Conservation (phyloP, 2,329 filamentous ascomycete genomes). For the Zymoseptoria crescenta region DNA sequence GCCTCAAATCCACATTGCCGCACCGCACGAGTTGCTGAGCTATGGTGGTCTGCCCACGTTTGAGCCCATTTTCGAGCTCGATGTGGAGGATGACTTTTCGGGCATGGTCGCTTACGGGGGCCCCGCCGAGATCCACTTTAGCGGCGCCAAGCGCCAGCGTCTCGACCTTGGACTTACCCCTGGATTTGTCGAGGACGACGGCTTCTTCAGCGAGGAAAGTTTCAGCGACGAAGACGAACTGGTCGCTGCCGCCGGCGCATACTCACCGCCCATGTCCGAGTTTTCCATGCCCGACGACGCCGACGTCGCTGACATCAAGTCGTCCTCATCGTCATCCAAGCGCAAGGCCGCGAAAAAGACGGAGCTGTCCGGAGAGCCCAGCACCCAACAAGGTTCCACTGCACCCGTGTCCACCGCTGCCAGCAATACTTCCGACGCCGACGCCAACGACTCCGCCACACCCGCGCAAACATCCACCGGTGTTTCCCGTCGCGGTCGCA, state of each 20-base stretch:
- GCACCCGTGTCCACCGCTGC: constrained; percentile 38
- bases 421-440: constrained; percentile 19
- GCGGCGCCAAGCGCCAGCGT: constrained; percentile 63
- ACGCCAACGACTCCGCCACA: constrained; percentile 21
- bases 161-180: constrained; percentile 52
- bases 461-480: constrained; percentile 36
- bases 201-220: constrained; percentile 67
- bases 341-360: constrained; percentile 26
- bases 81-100: constrained; percentile 83
- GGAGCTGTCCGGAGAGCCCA: constrained; percentile 42
- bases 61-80: constrained; percentile 80
- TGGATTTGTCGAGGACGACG: constrained; percentile 59
- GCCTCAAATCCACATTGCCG: constrained; percentile 32
- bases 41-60: constrained; percentile 62
- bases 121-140: constrained; percentile 52
- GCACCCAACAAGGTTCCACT: constrained; percentile 28
- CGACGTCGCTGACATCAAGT: constrained; percentile 20
- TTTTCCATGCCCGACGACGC: constrained; percentile 30
- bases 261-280: constrained; percentile 53
- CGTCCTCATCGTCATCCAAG: constrained; percentile 9
- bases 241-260: constrained; percentile 49
- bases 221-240: constrained; percentile 68
- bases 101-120: constrained; percentile 58
- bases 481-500: constrained; percentile 89
- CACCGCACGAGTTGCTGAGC: constrained; percentile 39